Evolutionary conservation across 2,329 filamentous ascomycete genomes (phyloP), one percentile per base, ranked within the genome.

Genomic region (Tetracladium maxilliforme): DNA sequence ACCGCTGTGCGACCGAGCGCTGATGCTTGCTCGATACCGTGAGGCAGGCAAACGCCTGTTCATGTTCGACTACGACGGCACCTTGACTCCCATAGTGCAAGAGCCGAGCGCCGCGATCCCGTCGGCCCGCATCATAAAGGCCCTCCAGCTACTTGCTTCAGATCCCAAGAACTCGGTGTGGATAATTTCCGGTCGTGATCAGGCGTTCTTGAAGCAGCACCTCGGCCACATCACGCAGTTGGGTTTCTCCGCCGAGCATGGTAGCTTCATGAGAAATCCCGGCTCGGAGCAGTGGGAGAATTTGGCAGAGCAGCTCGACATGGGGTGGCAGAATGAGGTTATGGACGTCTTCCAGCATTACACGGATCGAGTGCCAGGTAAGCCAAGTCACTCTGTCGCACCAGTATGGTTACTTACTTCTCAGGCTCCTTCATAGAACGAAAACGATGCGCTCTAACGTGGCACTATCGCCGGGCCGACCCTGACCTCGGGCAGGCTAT

Each of bases 1-100:
- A 2, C 87, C 87, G 1, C 64, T 77, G 3, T 68, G 95, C 12
- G 84, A 95, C 45, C 73, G 74, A 18, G 61, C 71, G 4, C 61
- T 70, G 33, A 52, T 94, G 36, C 58, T 92, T 19, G 56, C 64
- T 27, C 74, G 75, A 31, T 95, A 94, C 50, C 70, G 72, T 31
- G 58, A 65, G 19, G 73, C 83, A 4, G 67, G 67, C 33, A 82
- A 80, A 51, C 73, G 90, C 8, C 61, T 98, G 4, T 93, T 95
- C 58, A 87, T 98, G 81, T 94, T 95, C 45, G 90, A 98, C 54
- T 98, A 98, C 43, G 90, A 98, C 47, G 90, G 90, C 23, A 98
- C 90, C 1, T 65, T 98, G 27, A 95, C 90, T 4, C 82, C 86
- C 1, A 95, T 98, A 40, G 90, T 95, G 28, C 77, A 79, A 38